Base-by-base conservation (phyloP, 331 rosid species). In the Pyrus hybrid region DNA sequence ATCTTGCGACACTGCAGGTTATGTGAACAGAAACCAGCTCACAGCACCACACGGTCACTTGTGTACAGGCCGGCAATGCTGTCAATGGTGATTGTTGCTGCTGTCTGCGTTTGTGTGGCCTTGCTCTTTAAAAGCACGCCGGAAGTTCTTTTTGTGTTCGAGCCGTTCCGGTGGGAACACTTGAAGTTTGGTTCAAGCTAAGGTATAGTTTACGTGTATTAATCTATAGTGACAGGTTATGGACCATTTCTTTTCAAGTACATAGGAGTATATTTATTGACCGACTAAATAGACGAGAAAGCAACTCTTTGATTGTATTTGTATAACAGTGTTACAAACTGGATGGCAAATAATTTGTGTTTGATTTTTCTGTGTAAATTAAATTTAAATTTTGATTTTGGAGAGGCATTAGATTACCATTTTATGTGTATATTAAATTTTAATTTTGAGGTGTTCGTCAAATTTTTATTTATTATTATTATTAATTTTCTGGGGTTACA, bases 61-160 rank as follows among this genome's bases (percentile, higher is more conserved):
- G 87, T 88, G 25, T 93, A 91, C 85, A 80, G 93, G 82, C 98
- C 98, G 0, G 97, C 93, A 57, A 90, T 93, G 96, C 90, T 93
- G 14, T 93, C 98, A 2, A 83, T 93, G 97, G 94, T 93, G 57
- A 88, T 90, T 51, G 86, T 93, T 73, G 98, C 98, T 22, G 97
- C 97, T 17, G 95, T 93, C 10, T 93, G 98, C 71, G 98, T 93
- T 7, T 93, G 98, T 10, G 98, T 90, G 57, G 98, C 98, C 10
- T 85, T 93, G 80, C 89, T 93, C 74, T 93, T 93, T 78, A 93
- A 93, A 81, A 93, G 98, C 88, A 87, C 89, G 0, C 98, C 98
- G 2, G 86, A 85, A 82, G 98, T 91, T 62, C 67, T 81, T 30
- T 91, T 81, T 25, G 92, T 88, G 29, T 88, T 91, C 87, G 88